Evolutionary conservation across 148 eudicot species (phyloP), one percentile per base, ranked within the genome.

Genomic region (Drosera capensis): DNA sequence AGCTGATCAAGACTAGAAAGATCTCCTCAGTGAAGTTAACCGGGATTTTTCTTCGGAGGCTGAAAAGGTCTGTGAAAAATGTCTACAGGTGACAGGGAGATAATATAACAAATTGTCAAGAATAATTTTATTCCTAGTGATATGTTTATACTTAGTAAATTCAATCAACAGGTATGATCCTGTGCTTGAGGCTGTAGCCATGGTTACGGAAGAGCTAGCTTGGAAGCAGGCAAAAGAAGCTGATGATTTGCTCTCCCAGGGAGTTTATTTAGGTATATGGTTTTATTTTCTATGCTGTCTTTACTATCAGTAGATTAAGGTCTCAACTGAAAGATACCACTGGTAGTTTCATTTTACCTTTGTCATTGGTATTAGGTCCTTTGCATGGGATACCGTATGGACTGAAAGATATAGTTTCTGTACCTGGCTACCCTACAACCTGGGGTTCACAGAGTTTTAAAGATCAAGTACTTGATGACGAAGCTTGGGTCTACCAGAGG

Each of bases 401-500:
- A 20, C 57, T 87, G 53, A 87, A 87, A 67, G 94, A 82, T 48
- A 87, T 82, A 37, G 72, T 82, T 52, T 67, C 94, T 23, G 94
- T 87, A 9, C 94, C 94, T 13, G 42, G 56, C 13, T 87, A 87
- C 70, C 80, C 64, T 56, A 87, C 96, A 36, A 82, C 96, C 1
- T 82, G 94, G 94, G 96, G 94, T 17, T 87, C 85, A 24, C 53
- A 37, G 44, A 55, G 68, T 48, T 87, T 71, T 53, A 82, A 74
- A 68, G 55, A 82, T 70, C 96, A 82, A 77, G 76, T 82, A 45
- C 75, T 87, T 52, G 73, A 74, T 56, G 50, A 71, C 31, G 94
- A 82, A 64, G 90, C 96, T 41, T 87, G 96, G 94, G 82, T 87
- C 45, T 87, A 87, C 50, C 82, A 73, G 72, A 87, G 88, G 96